A percentile compares a stretch with the other conserved stretches of the same genome.
phyloP scores from a whole-genome alignment of 2,329 filamentous ascomycete species.

The Ceratocystis cacaofunesta region DNA sequence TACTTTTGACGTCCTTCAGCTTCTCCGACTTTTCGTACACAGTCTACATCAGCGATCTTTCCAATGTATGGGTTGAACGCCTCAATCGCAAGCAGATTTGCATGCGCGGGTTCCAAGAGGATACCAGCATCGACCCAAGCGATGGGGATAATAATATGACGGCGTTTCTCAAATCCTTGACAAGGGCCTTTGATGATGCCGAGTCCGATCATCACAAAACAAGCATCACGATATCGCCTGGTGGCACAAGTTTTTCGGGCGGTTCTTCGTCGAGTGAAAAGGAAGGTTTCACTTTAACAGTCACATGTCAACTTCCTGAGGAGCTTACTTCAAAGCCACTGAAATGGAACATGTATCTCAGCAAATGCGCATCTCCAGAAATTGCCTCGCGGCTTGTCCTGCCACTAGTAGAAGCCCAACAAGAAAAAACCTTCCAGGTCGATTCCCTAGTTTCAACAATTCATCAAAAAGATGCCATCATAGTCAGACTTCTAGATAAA shows the following conservation, averaged over 20 bases:
- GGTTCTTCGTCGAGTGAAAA: conserved; percentile 21
- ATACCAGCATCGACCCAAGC: conserved; percentile 59
- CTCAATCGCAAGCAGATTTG: conserved; percentile 48
- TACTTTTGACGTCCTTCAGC: conserved; percentile 46
- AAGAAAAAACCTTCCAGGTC: conserved; percentile 28
- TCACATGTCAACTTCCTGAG: conserved; percentile 49
- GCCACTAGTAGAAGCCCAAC: conserved; percentile 35
- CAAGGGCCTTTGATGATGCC: conserved; percentile 35
- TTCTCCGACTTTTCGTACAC: conserved; percentile 45
- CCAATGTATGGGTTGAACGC: conserved; percentile 56
- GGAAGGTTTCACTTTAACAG: conserved; percentile 34
- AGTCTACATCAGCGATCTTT: conserved; percentile 55
- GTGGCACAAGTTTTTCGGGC: conserved; percentile 19
- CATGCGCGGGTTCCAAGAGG: conserved; percentile 43
- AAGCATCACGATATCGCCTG: conserved; percentile 30
- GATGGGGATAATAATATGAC: conserved; percentile 52
- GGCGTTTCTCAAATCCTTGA: conserved; percentile 51
- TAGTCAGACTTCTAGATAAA: conserved; percentile 38
- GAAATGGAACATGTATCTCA: conserved; percentile 49
- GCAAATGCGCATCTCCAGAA: conserved; percentile 28
- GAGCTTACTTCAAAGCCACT: conserved; percentile 36
- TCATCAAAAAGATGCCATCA: conserved; percentile 36
- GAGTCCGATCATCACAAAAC: conserved; percentile 31
- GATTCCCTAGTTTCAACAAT: conserved; percentile 31
- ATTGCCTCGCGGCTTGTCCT: conserved; percentile 36